Evolutionary conservation across 2,329 filamentous ascomycete species (phyloP).

Genomic region (Amauroascus niger): DNA sequence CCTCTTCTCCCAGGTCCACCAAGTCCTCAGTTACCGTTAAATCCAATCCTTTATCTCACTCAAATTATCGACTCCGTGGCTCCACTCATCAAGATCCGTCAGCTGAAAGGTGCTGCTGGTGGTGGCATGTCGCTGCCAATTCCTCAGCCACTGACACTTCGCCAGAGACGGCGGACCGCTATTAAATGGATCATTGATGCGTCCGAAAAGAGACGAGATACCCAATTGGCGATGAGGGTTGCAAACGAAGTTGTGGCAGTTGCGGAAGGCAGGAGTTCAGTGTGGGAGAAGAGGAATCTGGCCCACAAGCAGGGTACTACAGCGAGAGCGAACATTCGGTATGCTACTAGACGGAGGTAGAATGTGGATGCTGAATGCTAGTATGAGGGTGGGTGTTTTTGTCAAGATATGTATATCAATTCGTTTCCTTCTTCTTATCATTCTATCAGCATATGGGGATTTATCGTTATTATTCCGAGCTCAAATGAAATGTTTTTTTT

Average conservation of each 20-base stretch:
- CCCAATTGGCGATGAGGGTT: conserved; percentile 65
- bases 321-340: conserved; percentile 59
- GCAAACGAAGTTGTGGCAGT: conserved; percentile 81
- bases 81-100: conserved; percentile 70
- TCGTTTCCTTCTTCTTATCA: not conserved
- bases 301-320: conserved; percentile 75
- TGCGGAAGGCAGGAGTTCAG: conserved; percentile 69
- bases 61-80: conserved; percentile 88
- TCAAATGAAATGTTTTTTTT: not conserved
- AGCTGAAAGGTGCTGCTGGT: conserved; percentile 67
- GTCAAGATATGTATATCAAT: not conserved
- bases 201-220: conserved; percentile 67
- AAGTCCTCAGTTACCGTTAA: conserved; percentile 68
- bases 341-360: not conserved
- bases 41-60: conserved; percentile 81
- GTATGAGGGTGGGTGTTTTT: not conserved
- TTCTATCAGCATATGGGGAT: not conserved
- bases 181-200: conserved; percentile 82
- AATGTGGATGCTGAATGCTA: not conserved
- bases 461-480: not conserved
- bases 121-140: conserved; percentile 78
- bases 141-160: conserved; percentile 62
- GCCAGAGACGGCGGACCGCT: conserved; percentile 67
- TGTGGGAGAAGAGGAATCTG: conserved; percentile 71
- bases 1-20: conserved; percentile 59